phyloP scores from a whole-genome alignment of 257 asterid species.

The Coffea eugenioides region DNA sequence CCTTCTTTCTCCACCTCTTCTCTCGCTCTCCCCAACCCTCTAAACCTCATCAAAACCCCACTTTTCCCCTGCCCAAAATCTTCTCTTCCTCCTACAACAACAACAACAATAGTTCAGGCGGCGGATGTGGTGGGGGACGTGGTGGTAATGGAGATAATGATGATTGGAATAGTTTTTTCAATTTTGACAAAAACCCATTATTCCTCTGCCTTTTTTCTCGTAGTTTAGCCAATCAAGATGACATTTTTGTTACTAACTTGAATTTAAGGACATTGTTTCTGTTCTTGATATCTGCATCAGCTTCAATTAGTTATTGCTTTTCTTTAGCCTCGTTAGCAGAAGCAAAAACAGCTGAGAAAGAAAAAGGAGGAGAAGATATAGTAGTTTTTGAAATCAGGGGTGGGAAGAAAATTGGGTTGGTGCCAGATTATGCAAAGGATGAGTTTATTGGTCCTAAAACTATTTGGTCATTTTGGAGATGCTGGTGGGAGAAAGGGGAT shows the following conservation, averaged over 20 bases:
- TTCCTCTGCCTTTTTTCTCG: constrained; percentile 29
- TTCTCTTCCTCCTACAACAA: background rate
- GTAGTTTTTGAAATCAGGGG: constrained; percentile 64
- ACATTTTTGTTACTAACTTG: constrained; percentile 11
- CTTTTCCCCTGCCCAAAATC: constrained; percentile 6
- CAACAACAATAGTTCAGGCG: constrained; percentile 13
- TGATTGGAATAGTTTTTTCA: constrained; percentile 38
- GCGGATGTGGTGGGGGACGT: constrained; percentile 36
- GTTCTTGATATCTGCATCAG: constrained; percentile 37
- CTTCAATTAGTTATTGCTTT: constrained; percentile 37
- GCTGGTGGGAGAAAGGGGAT: constrained; percentile 36
- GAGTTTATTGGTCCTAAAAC: constrained; percentile 53
- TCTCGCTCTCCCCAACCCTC: constrained; percentile 13
- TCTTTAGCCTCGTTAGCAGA: constrained; percentile 50
- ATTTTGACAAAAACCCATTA: constrained; percentile 33
- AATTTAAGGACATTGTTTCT: constrained; percentile 17
- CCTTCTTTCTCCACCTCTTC: constrained; percentile 22
- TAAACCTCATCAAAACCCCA: constrained; percentile 31
- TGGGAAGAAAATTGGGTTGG: constrained; percentile 66
- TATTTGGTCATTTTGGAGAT: constrained; percentile 30
- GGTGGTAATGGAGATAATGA: constrained; percentile 31
- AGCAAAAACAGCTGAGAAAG: constrained; percentile 41
- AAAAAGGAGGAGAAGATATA: constrained; percentile 37
- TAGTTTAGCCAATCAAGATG: constrained; percentile 21
- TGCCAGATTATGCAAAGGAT: constrained; percentile 64